Evolutionary conservation across 129 eudicot species (phyloP), one percentile per base, ranked within the genome.

Genomic region (Solidago caesia): DNA sequence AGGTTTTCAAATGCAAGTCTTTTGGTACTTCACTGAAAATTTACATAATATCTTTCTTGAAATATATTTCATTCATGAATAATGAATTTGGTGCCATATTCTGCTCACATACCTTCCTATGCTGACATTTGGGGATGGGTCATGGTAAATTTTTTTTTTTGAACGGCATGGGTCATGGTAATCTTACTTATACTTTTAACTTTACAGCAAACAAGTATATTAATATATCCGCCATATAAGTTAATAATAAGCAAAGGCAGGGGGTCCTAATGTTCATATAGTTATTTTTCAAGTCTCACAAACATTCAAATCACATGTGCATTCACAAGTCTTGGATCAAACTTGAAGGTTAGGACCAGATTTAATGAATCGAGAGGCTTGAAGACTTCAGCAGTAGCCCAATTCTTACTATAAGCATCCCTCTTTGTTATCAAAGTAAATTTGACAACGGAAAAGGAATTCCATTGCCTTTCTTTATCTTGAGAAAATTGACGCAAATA

Each of bases 91-190:
- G 86, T 89, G 61, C 91, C 92, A 26, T 94, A 90, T 82, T 87
- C 97, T 0, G 97, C 97, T 74, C 99, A 94, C 78, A 89, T 94
- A 71, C 99, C 99, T 60, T 93, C 98, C 10, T 93, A 88, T 87
- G 98, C 98, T 16, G 98, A 93, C 82, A 87, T 91, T 8, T 94
- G 99, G 99, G 99, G 99, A n/a, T n/a, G n/a, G n/a, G n/a, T n/a
- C n/a, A n/a, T n/a, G n/a, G n/a, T n/a, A n/a, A n/a, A n/a, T n/a
- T n/a, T n/a, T n/a, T n/a, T n/a, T n/a, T n/a, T n/a, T n/a, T n/a
- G n/a, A n/a, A 21, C 21, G 21, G 21, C 21, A 59, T 94, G 99
- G 99, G 85, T 91, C 73, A 91, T 94, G 89, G 99, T 94, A 79
- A 79, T 53, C 26, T 51, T 72, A 13, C 68, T 15, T 11, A 15